These are phyloP conservation scores for Microcos paniculata DNA, from an alignment of 345 rosid genomes.

Conservation along the genomic window DNA sequence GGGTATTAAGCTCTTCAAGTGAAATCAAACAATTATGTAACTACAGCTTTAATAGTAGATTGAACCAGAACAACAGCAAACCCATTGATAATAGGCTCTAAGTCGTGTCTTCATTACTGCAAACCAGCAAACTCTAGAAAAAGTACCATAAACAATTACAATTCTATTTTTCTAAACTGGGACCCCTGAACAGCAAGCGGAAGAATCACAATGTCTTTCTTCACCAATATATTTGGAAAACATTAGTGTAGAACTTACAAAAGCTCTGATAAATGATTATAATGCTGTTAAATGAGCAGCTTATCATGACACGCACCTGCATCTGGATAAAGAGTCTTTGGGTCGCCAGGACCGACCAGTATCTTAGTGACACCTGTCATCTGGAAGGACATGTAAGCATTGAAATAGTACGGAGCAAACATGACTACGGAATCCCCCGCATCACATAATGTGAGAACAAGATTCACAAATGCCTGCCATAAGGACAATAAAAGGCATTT, in stretches of 20 bases:
- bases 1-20: background rate
- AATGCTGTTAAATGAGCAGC: constrained; percentile 4
- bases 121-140: background rate
- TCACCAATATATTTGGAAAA: background rate
- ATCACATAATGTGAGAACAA: constrained; percentile 84
- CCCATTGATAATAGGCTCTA: background rate
- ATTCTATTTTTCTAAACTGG: no score
- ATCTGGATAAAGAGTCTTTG: constrained; percentile 80
- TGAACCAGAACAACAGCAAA: background rate
- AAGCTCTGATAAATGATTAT: background rate
- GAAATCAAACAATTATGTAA: constrained; percentile 4
- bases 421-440: constrained; percentile 86
- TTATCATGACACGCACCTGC: constrained; percentile 52
- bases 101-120: background rate
- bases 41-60: background rate
- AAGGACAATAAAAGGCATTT: constrained; percentile 5
- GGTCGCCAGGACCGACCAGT: constrained; percentile 74
- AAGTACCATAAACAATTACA: no score
- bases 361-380: constrained; percentile 94
- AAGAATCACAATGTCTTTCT: constrained; percentile 1
- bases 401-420: constrained; percentile 99
- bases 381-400: constrained; percentile 96
- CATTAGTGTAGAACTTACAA: background rate
- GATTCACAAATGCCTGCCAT: constrained; percentile 88
- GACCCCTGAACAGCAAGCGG: background rate